Conservation (phyloP, 371 early-diverging fungal species). For the Saksenaea oblongispora region DNA sequence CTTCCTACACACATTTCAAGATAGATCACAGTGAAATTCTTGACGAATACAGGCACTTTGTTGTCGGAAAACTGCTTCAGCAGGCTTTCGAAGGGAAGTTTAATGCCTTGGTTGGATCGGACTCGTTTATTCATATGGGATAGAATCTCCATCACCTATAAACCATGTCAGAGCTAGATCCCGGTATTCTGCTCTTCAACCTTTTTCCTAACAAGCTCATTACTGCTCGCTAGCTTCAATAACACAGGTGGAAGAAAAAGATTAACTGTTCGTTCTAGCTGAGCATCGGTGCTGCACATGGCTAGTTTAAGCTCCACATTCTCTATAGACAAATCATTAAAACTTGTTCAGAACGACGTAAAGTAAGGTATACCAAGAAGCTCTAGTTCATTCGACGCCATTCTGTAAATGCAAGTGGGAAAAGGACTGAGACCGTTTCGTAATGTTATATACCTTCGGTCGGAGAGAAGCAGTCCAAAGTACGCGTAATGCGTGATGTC, state of each 20-base stretch:
- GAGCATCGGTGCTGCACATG: constrained; percentile 74
- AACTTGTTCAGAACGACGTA: not conserved
- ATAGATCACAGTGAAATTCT: constrained; percentile 75
- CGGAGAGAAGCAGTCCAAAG: not conserved
- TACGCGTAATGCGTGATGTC: not conserved
- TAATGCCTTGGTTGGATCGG: constrained; percentile 58
- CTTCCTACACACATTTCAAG: constrained; percentile 71
- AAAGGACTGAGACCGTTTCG: not conserved
- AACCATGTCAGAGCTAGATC: not conserved
- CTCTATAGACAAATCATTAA: constrained; percentile 44
- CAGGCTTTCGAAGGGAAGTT: constrained; percentile 64
- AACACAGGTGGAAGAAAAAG: constrained; percentile 78
- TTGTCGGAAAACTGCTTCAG: constrained; percentile 49
- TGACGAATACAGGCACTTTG: constrained; percentile 51
- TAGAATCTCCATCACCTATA: constrained; percentile 75
- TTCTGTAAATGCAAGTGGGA: not conserved
- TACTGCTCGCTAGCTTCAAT: constrained; percentile 66
- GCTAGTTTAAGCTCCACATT: constrained; percentile 87
- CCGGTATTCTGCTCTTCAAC: constrained; percentile 9
- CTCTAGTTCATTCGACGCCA: not conserved
- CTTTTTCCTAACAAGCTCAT: constrained; percentile 55
- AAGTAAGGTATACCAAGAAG: not conserved
- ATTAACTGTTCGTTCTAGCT: constrained; percentile 69
- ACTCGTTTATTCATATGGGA: constrained; percentile 83
- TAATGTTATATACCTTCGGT: not conserved